Evolutionary conservation across 2,329 filamentous ascomycete species (phyloP), one percentile per base, ranked within the genome.

Genomic region (Passalora sequoiae): DNA sequence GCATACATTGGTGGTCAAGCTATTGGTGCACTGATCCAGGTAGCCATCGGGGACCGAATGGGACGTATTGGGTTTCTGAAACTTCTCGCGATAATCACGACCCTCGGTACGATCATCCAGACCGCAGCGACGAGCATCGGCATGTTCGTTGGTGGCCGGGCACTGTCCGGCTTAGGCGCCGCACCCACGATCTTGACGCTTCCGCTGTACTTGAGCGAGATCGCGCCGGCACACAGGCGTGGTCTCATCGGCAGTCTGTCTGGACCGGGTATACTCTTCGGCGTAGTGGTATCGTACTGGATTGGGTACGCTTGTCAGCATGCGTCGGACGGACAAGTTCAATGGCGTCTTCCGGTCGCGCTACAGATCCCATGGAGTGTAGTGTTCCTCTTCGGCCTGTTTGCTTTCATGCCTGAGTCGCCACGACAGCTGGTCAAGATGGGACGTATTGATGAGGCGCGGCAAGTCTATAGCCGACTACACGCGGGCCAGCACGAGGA

Each of bases 1-100:
- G 70, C 75, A 3, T 79, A 78, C 51, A 44, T 78, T 46, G 75
- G 74, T 2, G 76, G 75, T 13, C 75, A 78, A 58, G 73, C 73
- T 10, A 56, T 72, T 6, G 75, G 76, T 1, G 71, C 74, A n/a
- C 20, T 55, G 6, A 37, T 46, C 7, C 75, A 78, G 50, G 76
- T 69, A 3, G 63, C 69, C 3, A 60, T 77, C n/a, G 76, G 67
- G 8, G 75, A 78, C 49, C 67, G 59, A 8, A 38, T 53, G 9
- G 54, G 66, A 75, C 51, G 51, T 17, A 42, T 51, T 4, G 46
- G 44, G 3, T 56, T 56, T 27, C 45, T 56, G 38, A 47, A 53
- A 33, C 41, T 75, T n/a, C 67, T 74, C 60, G 76, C 73, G 49
- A 49, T 74, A 9, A 55, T 76, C 16, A 73, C 75, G 20, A 77